Evolutionary conservation across 768 basidiomycete species (phyloP), one percentile per base, ranked within the genome.

Genomic region (Trametes maxima): DNA sequence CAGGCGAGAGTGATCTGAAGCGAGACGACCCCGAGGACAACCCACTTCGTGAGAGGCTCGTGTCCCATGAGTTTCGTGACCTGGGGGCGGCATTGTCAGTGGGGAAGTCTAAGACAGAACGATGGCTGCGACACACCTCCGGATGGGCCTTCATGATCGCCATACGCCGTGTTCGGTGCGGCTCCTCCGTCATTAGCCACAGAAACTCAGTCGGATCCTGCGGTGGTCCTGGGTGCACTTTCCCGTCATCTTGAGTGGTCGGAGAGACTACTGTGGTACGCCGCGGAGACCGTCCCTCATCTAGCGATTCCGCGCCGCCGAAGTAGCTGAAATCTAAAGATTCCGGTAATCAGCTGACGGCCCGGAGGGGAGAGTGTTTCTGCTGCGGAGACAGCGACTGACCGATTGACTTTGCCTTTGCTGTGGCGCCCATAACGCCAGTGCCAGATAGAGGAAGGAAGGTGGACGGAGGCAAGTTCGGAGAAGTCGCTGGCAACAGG

Each of bases 141-240:
- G 97, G 97, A 70, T 98, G 95, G 0, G 91, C 89, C 69, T 95
- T 95, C 80, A 98, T 83, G 62, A 99, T 98, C 7, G 85, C 89
- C 77, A 85, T 87, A 59, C 97, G 79, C 56, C 97, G 79, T 16
- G 87, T 86, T 51, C 96, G 85, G 75, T 99, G 97, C 2, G 97
- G 97, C 70, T 99, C 97, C 75, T 99, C 97, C 0, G 94, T 97
- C 88, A 98, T 92, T 46, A 95, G 70, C 97, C 97, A 99, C 33
- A 98, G 80, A 69, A 97, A 98, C 67, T 98, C 96, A 0, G 79
- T 74, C 1, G 92, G 89, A 68, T 94, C 87, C 71, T 87, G 86
- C 0, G 89, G 88, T 2, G 85, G 85, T 5, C 75, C 79, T 19
- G 78, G 73, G 67, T 82, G 73, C 3, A 75, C 72, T 42, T 70